phyloP scores from a whole-genome alignment of 441 rosid species.

The Gossypium schwendimanii region DNA sequence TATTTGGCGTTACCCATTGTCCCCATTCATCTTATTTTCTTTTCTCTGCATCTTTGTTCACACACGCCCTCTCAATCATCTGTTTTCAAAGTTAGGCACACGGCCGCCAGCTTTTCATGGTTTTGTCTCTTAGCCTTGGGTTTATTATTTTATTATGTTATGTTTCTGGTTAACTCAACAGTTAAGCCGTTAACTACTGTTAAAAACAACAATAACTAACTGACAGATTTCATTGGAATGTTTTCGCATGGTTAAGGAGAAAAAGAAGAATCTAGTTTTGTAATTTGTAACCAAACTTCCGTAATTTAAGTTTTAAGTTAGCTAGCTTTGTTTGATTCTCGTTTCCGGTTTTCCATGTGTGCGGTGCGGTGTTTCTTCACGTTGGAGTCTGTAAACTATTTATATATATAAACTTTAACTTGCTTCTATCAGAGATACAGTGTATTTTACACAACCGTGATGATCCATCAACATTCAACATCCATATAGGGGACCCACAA shows the following conservation, averaged over 20 bases:
- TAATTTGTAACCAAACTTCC: neutral
- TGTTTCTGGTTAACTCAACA: slow-evolving; percentile 15
- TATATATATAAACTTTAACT: neutral
- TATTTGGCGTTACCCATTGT: neutral
- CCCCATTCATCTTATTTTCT: neutral
- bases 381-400: neutral
- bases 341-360: neutral
- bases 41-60: neutral
- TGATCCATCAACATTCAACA: neutral
- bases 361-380: neutral
- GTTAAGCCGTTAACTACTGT: slow-evolving; percentile 33
- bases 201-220: slow-evolving; percentile 13
- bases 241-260: slow-evolving; percentile 3
- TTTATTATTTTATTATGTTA: neutral
- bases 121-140: slow-evolving; percentile 10
- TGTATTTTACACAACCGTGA: neutral
- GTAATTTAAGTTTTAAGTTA: neutral
- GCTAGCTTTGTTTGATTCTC: too few species aligned
- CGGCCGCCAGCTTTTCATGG: slow-evolving; percentile 10
- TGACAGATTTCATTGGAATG: slow-evolving; percentile 16
- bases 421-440: neutral
- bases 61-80: neutral
- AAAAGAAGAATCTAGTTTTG: neutral
- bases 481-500: neutral
- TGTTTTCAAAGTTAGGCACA: neutral